Base-by-base conservation (phyloP, 352 stramenopile species). In the Pythium brachiatum region DNA sequence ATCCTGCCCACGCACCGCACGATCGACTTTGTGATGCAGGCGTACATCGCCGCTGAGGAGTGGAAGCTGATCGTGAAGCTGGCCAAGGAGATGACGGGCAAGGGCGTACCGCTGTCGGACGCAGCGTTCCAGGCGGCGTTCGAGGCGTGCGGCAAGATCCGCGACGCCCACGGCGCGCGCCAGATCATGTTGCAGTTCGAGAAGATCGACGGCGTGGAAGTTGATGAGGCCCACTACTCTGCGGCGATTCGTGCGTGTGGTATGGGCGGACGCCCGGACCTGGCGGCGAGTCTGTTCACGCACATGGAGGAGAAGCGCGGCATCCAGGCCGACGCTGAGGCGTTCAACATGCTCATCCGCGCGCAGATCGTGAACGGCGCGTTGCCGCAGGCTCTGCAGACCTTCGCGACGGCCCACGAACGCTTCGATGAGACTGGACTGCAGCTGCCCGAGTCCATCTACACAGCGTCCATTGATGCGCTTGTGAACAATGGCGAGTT, bases 21-120 rank as follows among this genome's bases (percentile, higher is more conserved):
- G 7, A 75, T 94, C 46, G 86, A 94, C 72, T 87, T 90, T 52
- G 78, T 92, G 44, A 80, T 92, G 62, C 86, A 94, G 60, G 77
- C 81, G 18, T 89, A 91, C 53, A 59, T 94, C 64, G 79, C 80
- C 23, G 79, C 79, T 56, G 76, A 90, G 36, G 73, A 90, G 44
- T 89, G 80, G 79, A 57, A 73, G 1, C 69, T 81, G 29, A 79
- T 94, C 25, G 78, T 86, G 8, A 66, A 79, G 15, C 54, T 86
- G 20, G 79, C 76, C 16, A 67, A 69, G 29, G 69, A 83, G 9
- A 66, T 75, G 11, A 78, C 75, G 7, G 44, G 53, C 34, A 70
- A 83, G 60, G 72, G 76, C 50, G 79, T 89, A 27, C 54, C 74
- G 43, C 56, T 94, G 20, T 91, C 80, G 26, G 69, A 84, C 12